phyloP scores from a whole-genome alignment of 345 rosid species.

The Syzygium grande region DNA sequence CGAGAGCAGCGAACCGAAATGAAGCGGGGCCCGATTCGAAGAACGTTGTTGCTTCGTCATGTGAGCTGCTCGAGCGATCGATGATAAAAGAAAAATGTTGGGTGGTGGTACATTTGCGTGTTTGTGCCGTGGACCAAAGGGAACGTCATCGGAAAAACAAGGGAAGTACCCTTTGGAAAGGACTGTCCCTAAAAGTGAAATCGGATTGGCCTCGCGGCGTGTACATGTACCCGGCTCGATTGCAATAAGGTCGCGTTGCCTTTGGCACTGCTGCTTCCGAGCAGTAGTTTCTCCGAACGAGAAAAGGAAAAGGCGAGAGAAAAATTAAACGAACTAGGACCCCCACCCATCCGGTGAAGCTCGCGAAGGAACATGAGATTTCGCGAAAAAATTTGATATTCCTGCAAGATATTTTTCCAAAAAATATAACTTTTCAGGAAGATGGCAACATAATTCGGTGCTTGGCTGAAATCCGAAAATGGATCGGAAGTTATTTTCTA shows the following conservation, averaged over 20 bases:
- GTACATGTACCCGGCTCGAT: neutral
- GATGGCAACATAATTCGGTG: too few relatives aligned
- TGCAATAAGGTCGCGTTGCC: neutral
- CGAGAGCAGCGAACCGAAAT: neutral
- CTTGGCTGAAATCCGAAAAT: rapidly evolving
- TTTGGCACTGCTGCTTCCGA: neutral
- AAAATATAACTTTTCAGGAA: too few relatives aligned
- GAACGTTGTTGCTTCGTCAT: neutral
- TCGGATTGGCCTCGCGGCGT: neutral
- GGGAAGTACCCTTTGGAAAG: neutral
- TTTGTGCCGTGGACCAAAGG: neutral
- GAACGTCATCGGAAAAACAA: neutral
- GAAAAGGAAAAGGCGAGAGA: rapidly evolving
- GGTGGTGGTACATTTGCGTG: neutral
- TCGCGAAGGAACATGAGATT: neutral
- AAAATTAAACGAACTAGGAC: neutral
- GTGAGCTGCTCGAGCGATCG: neutral
- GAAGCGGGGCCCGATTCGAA: neutral
- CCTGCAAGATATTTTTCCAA: too few relatives aligned
- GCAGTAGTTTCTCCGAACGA: neutral
- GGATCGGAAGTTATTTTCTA: neutral
- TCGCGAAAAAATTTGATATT: too few relatives aligned
- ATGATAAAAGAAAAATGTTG: neutral
- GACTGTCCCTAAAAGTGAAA: neutral
- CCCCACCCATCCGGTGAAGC: neutral